Evolutionary conservation across 202 grass and related monocot species (phyloP).

Genomic region (Musa balbisiana): DNA sequence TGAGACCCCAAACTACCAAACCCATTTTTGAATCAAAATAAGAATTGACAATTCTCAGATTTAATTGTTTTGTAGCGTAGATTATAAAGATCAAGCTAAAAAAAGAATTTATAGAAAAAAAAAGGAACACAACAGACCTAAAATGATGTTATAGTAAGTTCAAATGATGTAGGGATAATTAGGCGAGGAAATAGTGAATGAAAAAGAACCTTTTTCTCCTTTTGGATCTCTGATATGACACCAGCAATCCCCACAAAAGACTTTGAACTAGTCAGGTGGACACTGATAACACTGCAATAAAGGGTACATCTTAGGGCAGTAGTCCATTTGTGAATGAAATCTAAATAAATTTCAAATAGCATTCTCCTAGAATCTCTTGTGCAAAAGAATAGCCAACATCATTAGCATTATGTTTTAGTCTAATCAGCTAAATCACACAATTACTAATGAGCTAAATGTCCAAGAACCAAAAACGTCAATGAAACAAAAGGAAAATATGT

Average conservation of each 20-base stretch:
- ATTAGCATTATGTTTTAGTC: background rate
- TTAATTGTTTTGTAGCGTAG: too few relatives aligned
- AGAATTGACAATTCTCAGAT: background rate
- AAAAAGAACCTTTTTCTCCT: constrained; percentile 73
- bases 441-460: background rate
- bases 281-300: constrained; percentile 53
- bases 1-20: background rate
- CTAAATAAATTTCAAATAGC: background rate
- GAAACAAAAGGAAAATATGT: background rate
- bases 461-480: background rate
- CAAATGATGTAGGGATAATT: background rate
- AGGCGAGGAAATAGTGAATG: background rate
- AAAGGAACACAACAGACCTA: background rate
- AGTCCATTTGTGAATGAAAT: background rate
- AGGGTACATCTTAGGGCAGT: background rate
- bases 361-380: background rate
- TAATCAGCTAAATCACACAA: background rate
- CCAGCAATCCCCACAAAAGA: constrained; percentile 85
- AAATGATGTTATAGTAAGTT: background rate
- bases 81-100: background rate
- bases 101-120: background rate
- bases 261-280: constrained; percentile 91
- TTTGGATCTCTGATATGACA: constrained; percentile 81
- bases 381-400: background rate
- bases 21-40: background rate